Evolutionary conservation across 2,329 filamentous ascomycete species (phyloP).

Genomic region (Chaetomium strumarium): DNA sequence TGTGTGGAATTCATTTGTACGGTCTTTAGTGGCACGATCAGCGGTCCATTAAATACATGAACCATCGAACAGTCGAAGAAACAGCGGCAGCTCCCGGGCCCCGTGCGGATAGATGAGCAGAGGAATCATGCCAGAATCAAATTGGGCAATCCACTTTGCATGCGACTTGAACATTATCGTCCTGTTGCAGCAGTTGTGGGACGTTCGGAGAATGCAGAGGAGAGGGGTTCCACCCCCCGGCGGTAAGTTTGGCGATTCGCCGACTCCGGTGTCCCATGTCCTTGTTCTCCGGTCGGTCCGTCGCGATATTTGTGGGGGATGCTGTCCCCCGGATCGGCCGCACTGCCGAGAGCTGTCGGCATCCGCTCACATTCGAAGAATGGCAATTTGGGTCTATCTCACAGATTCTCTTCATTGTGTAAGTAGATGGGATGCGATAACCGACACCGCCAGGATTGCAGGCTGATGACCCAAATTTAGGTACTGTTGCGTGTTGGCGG

Average conservation of each 20-base stretch:
- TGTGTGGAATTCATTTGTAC: too few species aligned
- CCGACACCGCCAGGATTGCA: background rate
- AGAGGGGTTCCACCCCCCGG: background rate
- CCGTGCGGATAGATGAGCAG: background rate
- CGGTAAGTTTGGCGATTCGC: constrained; percentile 21
- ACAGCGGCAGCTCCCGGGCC: constrained; percentile 1
- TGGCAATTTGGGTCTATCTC: background rate
- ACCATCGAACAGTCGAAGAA: background rate
- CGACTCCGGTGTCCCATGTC: background rate
- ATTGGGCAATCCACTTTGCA: constrained; percentile 3
- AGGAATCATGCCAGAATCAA: constrained; percentile 6
- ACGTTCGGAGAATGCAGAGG: background rate
- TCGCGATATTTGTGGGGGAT: constrained; percentile 9
- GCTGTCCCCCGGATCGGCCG: constrained; percentile 9
- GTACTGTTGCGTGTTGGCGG: background rate
- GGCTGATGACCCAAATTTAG: too few species aligned
- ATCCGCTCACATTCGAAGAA: background rate
- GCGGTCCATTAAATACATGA: too few species aligned
- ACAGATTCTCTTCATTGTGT: too few species aligned
- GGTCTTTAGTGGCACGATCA: constrained; percentile 1
- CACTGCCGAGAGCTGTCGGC: constrained; percentile 12
- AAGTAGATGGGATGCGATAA: too few species aligned
- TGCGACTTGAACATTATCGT: background rate
- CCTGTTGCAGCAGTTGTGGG: background rate
- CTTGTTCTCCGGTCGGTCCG: constrained; percentile 7